Evolutionary conservation across 2,329 filamentous ascomycete genomes (phyloP).

Genomic region (Rhynchosporium secalis): DNA sequence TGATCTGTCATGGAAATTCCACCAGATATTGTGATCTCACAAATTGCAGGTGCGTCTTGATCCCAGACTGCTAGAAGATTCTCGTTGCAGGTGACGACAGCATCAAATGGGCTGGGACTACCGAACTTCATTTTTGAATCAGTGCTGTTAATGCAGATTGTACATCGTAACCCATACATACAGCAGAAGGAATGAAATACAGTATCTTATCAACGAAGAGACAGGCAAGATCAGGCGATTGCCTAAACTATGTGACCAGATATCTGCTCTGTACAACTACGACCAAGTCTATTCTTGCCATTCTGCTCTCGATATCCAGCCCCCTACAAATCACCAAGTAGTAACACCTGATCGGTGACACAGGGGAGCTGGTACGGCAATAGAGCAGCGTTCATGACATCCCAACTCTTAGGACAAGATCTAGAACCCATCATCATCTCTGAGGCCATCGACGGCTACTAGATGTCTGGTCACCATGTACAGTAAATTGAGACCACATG

Average conservation of each 20-base stretch:
- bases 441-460: conserved; percentile 11
- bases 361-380: neutral
- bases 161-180: neutral
- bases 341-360: conserved; percentile 18
- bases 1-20: neutral
- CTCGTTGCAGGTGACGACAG: neutral
- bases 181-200: neutral
- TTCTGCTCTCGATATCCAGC: conserved; percentile 11
- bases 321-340: conserved; percentile 3
- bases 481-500: neutral
- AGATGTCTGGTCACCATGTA: conserved; percentile 6
- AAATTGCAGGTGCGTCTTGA: neutral
- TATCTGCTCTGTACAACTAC: conserved; percentile 7
- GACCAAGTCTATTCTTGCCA: neutral
- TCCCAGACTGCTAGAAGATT: neutral
- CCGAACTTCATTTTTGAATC: neutral
- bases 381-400: conserved; percentile 12
- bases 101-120: neutral
- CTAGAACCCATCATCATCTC: neutral
- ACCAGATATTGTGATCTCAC: neutral
- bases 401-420: neutral
- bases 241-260: neutral
- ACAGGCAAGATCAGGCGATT: neutral
- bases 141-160: no score
- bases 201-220: neutral